A percentile compares a stretch with the other conserved stretches of the same genome.
Evolutionary conservation across 805 yeast species (phyloP).

Genomic region (Pichia rugopelliculosa): DNA sequence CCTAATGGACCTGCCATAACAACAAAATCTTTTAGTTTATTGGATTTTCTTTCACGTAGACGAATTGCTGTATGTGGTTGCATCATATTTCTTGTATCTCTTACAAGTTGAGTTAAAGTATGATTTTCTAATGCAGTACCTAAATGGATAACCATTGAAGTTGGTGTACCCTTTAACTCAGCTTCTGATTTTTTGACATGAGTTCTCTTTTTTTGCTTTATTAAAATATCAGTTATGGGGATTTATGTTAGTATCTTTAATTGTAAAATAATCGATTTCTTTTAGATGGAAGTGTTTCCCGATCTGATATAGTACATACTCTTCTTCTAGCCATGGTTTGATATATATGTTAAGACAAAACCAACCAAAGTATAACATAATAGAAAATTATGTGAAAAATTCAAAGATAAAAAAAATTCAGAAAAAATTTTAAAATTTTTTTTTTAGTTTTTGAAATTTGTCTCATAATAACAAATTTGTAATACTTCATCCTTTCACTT

Average conservation of each 20-base stretch:
- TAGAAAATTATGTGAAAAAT: not conserved
- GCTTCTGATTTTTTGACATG: conserved; percentile 62
- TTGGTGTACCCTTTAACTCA: conserved; percentile 67
- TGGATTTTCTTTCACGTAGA: conserved; percentile 77
- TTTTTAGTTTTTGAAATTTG: not conserved
- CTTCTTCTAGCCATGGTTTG: conserved; percentile 29
- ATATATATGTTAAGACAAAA: not conserved
- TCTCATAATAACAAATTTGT: no score
- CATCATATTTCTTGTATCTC: conserved; percentile 84
- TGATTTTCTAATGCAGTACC: conserved; percentile 72
- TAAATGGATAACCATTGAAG: conserved; percentile 88
- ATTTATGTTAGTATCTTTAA: not conserved
- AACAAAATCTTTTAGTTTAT: conserved; percentile 84
- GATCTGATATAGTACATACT: conserved; percentile 20
- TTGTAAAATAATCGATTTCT: not conserved
- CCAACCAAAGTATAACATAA: not conserved
- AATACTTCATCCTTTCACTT: no score
- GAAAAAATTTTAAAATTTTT: not conserved
- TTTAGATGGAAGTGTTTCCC: no score
- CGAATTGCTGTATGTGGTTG: conserved; percentile 94
- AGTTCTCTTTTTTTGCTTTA: conserved; percentile 72
- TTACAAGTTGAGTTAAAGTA: conserved; percentile 74
- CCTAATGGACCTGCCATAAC: conserved; percentile 98
- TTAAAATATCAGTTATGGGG: not conserved
- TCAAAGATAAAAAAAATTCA: not conserved